Base-by-base conservation (phyloP, 2,329 filamentous ascomycete genomes). In the Dissoconium aciculare region DNA sequence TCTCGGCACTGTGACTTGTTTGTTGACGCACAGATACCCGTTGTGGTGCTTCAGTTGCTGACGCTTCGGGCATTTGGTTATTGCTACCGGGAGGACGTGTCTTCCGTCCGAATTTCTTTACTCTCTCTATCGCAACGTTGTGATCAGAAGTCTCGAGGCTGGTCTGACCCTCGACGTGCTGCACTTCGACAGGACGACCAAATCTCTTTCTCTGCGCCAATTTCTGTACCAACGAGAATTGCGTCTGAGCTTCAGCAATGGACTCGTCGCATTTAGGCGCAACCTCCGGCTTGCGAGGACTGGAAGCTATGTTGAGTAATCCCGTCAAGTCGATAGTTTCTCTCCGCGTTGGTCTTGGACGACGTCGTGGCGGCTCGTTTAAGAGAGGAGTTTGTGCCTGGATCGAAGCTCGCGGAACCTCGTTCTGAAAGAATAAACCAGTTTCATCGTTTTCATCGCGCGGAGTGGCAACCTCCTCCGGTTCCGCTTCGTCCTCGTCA, bases 351-450 rank as follows among this genome's bases (percentile, higher is more conserved):
- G 38, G 39, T 29, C 35, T 28, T 24, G 38, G 30, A 11, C 34
- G 40, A 17, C 15, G 28, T 14, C 23, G 23, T 33, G 31, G 9
- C 32, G 30, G 31, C n/a, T 23, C 19, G 8, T 8, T n/a, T n/a
- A 23, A 11, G 25, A 30, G 8, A 30, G 5, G 17, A 15, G 15
- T 9, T 14, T 17, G 17, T 12, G 4, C 15, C 17, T 32, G 30
- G 5, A 30, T 35, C 29, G 40, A 42, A 8, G 44, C 38, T 25
- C 43, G 35, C 3, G 49, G 46, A 28, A 49, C 28, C 28, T 49
- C 50, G 16, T 25, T 33, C 17, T 43, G 45, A 38, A 45, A 53
- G 34, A 48, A 51, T 5, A 45, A 26, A 10, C 48, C 49, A 2
- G 45, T 51, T 15, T 50, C 47, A 15, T 46, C 42, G 5, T 31